Percentiles rank a stretch among this genome's conserved stretches.
Conservation (phyloP, 2,329 filamentous ascomycete species). For the Chrysosporium keratinophilum region DNA sequence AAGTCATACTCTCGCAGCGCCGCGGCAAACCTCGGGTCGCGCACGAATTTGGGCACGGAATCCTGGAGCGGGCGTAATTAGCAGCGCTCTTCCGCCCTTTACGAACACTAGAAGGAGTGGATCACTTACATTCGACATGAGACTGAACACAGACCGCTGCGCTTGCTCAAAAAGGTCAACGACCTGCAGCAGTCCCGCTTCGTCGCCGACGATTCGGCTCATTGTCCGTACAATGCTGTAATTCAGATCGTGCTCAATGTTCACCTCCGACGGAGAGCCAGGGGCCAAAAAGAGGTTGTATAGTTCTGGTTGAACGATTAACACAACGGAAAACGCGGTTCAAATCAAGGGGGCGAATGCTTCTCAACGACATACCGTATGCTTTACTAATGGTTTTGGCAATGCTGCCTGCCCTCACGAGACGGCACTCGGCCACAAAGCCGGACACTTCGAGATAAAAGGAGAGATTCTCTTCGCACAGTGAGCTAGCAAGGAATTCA, state of each 20-base stretch:
- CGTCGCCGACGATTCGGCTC: conserved; percentile 91
- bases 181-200: conserved; percentile 80
- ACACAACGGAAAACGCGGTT: too few species aligned
- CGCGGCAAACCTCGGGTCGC: conserved; percentile 50
- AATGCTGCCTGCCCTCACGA: conserved; percentile 43
- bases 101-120: neutral
- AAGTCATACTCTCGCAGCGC: conserved; percentile 51
- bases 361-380: too few species aligned
- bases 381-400: too few species aligned
- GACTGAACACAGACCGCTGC: conserved; percentile 89
- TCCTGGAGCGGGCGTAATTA: conserved; percentile 36
- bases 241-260: conserved; percentile 89
- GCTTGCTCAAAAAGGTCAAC: conserved; percentile 84
- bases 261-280: conserved; percentile 89
- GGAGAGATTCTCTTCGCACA: conserved; percentile 92
- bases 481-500: conserved; percentile 85
- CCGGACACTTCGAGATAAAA: conserved; percentile 93
- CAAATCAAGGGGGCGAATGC: too few species aligned
- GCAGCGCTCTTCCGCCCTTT: neutral
- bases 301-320: conserved; percentile 29
- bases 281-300: conserved; percentile 96
- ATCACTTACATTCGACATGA: conserved; percentile 88
- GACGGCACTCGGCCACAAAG: conserved; percentile 59
- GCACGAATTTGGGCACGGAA: conserved; percentile 55
- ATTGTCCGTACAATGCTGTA: conserved; percentile 89